phyloP scores from a whole-genome alignment of 768 basidiomycete genomes.

The Rubroboletus satanas region DNA sequence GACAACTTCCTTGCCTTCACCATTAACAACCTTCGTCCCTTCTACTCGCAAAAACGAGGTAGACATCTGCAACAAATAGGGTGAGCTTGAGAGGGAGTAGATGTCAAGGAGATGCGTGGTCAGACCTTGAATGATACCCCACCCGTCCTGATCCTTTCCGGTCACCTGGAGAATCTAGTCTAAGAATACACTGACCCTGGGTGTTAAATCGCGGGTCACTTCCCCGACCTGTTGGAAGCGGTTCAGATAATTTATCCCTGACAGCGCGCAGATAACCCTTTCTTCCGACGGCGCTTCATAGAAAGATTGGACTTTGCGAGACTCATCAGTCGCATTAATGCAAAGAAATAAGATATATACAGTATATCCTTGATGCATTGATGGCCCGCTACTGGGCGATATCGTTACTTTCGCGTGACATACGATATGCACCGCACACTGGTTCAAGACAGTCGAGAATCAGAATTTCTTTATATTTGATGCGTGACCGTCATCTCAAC shows the following conservation, averaged over 20 bases:
- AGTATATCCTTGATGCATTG: too few species aligned
- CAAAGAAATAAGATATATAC: too few species aligned
- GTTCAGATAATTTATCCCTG: not conserved
- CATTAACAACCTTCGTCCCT: slow-evolving; percentile 56
- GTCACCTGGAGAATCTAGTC: not conserved
- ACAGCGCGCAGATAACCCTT: not conserved
- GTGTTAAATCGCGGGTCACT: not conserved
- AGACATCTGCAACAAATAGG: slow-evolving; percentile 9
- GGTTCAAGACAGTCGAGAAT: not conserved
- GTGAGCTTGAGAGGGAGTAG: too few species aligned
- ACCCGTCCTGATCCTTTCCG: not conserved
- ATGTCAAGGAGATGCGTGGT: too few species aligned
- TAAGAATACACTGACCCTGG: not conserved
- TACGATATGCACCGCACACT: not conserved
- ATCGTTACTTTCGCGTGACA: not conserved
- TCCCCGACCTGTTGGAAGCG: not conserved
- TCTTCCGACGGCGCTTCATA: not conserved
- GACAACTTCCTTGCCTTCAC: slow-evolving; percentile 50
- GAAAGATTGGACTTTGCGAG: not conserved
- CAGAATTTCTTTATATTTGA: not conserved
- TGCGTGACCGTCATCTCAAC: slow-evolving; percentile 9
- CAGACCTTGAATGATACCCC: not conserved
- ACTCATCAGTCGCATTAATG: too few species aligned
- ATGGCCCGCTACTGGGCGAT: not conserved
- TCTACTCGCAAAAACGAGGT: slow-evolving; percentile 54